phyloP scores from a whole-genome alignment of 2,329 filamentous ascomycete species.

The Boeremia exigua region DNA sequence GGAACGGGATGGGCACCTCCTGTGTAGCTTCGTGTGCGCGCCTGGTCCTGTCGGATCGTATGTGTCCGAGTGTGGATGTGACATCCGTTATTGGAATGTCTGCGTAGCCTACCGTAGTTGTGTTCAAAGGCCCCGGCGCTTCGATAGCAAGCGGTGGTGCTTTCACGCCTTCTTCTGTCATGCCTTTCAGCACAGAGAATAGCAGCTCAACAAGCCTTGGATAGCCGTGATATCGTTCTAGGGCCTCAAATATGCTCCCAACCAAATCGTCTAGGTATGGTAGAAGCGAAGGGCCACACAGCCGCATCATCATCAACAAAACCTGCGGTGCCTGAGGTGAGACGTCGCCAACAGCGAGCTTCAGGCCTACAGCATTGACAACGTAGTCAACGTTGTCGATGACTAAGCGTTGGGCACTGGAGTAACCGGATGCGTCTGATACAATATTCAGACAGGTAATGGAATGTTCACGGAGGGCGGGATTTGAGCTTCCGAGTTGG shows the following conservation, averaged over 20 bases:
- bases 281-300: conserved; percentile 81
- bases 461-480: conserved; percentile 76
- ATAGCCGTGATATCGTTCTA: conserved; percentile 97
- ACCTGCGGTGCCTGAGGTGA: conserved; percentile 91
- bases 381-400: conserved; percentile 95
- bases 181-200: conserved; percentile 80
- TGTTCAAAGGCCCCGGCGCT: not conserved
- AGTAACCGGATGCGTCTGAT: conserved; percentile 76
- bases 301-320: conserved; percentile 88
- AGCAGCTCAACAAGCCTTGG: conserved; percentile 82
- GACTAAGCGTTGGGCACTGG: conserved; percentile 76
- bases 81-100: conserved; percentile 27
- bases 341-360: conserved; percentile 89
- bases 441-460: conserved; percentile 82
- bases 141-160: conserved; percentile 55
- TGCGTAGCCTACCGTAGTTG: conserved; percentile 1
- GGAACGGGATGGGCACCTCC: conserved; percentile 30
- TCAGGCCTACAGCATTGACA: conserved; percentile 87
- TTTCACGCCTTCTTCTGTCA: conserved; percentile 81
- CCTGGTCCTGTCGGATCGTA: conserved; percentile 36
- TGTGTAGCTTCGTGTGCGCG: conserved; percentile 34
- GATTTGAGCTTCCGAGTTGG: conserved; percentile 75
- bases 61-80: conserved; percentile 42
- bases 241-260: conserved; percentile 84
- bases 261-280: conserved; percentile 93